Base-by-base conservation (phyloP, 163 green algal species). In the Coccomyxa subellipsoidea region DNA sequence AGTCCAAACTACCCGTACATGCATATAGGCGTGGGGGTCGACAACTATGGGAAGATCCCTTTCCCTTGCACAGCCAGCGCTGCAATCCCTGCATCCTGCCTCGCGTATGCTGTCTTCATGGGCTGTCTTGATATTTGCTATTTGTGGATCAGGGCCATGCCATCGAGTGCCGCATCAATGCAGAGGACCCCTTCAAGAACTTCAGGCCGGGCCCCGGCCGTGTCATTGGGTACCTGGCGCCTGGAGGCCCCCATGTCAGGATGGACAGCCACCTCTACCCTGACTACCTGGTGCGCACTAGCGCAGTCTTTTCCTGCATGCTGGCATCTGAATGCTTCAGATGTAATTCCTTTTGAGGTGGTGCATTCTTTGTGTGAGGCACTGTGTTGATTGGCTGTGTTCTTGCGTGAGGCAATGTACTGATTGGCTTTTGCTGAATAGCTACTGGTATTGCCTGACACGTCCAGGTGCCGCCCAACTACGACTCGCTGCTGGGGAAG, bases 111-210 rank as follows among this genome's bases (percentile, higher is more conserved):
- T n/a, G n/a, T n/a, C n/a, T n/a, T n/a, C n/a, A n/a, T n/a, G n/a
- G n/a, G n/a, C n/a, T n/a, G n/a, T n/a, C n/a, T n/a, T n/a, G n/a
- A n/a, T n/a, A n/a, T n/a, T n/a, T n/a, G 47, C 15, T 8, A 23
- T 59, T 12, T 23, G 23, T 59, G 47, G 21, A 18, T 32, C 88
- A 94, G 87, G 95, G 95, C 39, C 96, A 98, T 88, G 80, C 94
- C 70, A 99, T 99, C 76, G 96, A 99, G 91, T 98, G 95, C 92
- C 93, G 96, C 84, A 95, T 99, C 87, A 99, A 99, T 87, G 96
- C 96, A 5, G 96, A 99, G 90, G 94, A 99, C 84, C 92, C 96
- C 54, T 99, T 99, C 91, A 86, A 97, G 84, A 96, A 97, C 91
- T 98, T 98, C 95, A 88, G 95, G 53, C 95, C 95, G 21, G 92